Evolutionary conservation across 768 basidiomycete species (phyloP).

Genomic region (Calocybe cyanea): DNA sequence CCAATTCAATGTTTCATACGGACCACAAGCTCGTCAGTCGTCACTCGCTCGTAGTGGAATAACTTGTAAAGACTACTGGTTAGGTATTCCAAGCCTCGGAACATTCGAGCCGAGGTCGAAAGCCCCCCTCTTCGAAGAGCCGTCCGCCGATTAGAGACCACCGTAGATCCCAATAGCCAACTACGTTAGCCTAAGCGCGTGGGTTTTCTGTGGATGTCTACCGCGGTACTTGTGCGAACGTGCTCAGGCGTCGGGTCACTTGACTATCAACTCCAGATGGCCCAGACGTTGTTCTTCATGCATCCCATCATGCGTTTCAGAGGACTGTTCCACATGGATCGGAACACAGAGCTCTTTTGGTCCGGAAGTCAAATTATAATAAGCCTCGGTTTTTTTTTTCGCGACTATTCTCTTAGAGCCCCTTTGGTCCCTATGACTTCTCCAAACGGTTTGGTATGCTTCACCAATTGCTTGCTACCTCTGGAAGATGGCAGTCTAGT

Average conservation of each 20-base stretch:
- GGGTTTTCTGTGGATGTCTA: slow-evolving; percentile 3
- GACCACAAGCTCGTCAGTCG: too few species aligned
- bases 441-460: slow-evolving; percentile 70
- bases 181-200: neutral
- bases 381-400: slow-evolving; percentile 1
- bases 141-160: too few species aligned
- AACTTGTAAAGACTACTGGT: too few species aligned
- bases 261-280: slow-evolving; percentile 1
- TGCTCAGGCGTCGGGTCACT: slow-evolving; percentile 1
- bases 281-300: neutral
- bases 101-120: too few species aligned
- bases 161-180: too few species aligned
- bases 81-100: too few species aligned
- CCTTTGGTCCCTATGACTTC: slow-evolving; percentile 30
- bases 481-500: slow-evolving; percentile 76
- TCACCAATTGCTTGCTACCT: slow-evolving; percentile 82
- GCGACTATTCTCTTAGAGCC: neutral
- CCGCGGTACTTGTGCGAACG: slow-evolving; percentile 4
- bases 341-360: slow-evolving; percentile 11
- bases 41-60: too few species aligned
- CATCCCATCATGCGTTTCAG: slow-evolving; percentile 6
- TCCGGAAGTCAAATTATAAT: slow-evolving; percentile 8
- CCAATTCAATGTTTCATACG: too few species aligned
- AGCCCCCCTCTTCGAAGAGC: too few species aligned
- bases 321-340: slow-evolving; percentile 15